Evolutionary conservation across 2,329 filamentous ascomycete genomes (phyloP), one percentile per base, ranked within the genome.

Genomic region (Neospermospora avenae): DNA sequence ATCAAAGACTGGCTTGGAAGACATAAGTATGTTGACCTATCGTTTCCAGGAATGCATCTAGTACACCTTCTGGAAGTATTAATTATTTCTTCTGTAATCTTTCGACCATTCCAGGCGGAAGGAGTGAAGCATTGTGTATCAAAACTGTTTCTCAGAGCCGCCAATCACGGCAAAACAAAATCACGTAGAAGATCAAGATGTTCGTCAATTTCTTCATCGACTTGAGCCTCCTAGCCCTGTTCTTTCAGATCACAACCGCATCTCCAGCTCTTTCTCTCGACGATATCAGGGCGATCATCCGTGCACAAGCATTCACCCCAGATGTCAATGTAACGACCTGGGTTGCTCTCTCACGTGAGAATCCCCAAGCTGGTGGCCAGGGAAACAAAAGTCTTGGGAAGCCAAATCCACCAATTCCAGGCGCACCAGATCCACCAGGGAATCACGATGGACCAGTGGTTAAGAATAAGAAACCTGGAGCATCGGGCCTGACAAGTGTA

Each of bases 271-370:
- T 31, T 5, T 31, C 28, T 10, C 28, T 3, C 28, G 28, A 31
- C 6, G 5, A 5, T 31, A 31, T 31, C 2, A 5, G 28, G 6
- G 28, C 28, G 5, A 31, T 31, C 28, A 31, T 31, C 28, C 28
- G 28, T 6, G 28, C 28, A 31, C 53, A 34, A 16, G 4, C 41
- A 7, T 41, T 41, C 22, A 55, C 39, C 16, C 53, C 53, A n/a
- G 53, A 55, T 20, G 41, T 55, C 14, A 55, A 55, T n/a, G 53
- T 55, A 11, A 34, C 53, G 8, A 55, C 25, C 8, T 55, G 28
- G 39, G 25, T 55, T 18, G n/a, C 37, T 8, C 16, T 55, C 6
- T 55, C 53, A 20, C 53, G 53, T 10, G 53, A 13, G n/a, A 37
- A 5, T 10, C 28, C 11, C 28, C 28, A 10, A 31, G 28, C 28